Base-by-base conservation (phyloP, 768 basidiomycete species). In the Suillus ampliporus region DNA sequence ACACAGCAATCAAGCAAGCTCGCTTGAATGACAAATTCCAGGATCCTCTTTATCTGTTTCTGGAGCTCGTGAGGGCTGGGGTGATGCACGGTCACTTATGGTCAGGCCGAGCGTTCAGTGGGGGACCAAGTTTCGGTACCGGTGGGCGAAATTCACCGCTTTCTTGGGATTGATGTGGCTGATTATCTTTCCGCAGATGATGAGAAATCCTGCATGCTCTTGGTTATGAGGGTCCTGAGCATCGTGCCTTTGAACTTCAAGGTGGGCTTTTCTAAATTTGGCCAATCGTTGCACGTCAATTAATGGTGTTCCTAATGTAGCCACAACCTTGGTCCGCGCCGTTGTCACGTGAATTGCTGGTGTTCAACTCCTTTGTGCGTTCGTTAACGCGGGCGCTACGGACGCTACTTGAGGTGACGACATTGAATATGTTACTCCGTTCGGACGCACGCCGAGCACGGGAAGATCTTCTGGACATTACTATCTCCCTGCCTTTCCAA, bases 21-120 rank as follows among this genome's bases (percentile, higher is more conserved):
- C 87, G 92, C 43, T 77, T 98, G 69, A 97, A 96, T 74, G 97
- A 99, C 83, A 97, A 97, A 79, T 98, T 99, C 83, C 97, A 99
- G 75, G 97, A 99, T 76, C 86, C 97, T 3, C 80, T 99, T 1
- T 99, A 95, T 75, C 78, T 99, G 72, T 95, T 97, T 77, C 83
- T 99, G 74, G 97, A 99, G 78, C 86, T 99, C 26, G 90, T 97
- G 66, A 85, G 96, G 69, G 95, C 95, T n/a, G 95, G 95, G 2
- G 96, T 97, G 26, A 91, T 98, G 86, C 96, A 98, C 71, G 95
- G 95, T 0, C 90, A 95, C 71, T 78, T 93, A 59, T 98, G 93
- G 92, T 91, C 91, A 58, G 87, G 86, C 43, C 84, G 90, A 50
- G 90, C 91, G 0, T 95, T 95, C 72, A 95, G 94, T 70, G 96